Conservation (phyloP, 768 basidiomycete genomes). For the Boletellus sp. region DNA sequence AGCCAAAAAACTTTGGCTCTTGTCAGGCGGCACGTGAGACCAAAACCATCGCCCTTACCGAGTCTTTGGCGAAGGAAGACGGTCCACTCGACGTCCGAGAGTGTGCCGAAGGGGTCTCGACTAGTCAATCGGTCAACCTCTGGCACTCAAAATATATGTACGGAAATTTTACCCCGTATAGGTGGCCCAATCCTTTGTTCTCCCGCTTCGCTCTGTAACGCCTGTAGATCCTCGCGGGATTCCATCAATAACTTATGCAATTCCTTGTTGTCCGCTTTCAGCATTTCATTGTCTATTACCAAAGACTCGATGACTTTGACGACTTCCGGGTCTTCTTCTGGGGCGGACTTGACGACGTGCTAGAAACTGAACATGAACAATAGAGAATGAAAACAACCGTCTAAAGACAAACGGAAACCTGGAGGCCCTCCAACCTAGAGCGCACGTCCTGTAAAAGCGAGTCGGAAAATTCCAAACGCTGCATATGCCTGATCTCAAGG, state of each 20-base stretch:
- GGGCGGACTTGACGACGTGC: conserved; percentile 38
- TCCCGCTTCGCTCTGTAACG: conserved; percentile 69
- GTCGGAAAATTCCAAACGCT: conserved; percentile 64
- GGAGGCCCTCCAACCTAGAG: conserved; percentile 56
- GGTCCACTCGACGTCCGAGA: conserved; percentile 43
- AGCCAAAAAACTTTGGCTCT: conserved; percentile 20
- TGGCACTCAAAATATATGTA: background rate
- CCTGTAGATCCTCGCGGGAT: conserved; percentile 70
- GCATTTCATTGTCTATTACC: conserved; percentile 77
- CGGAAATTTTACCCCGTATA: conserved; percentile 38
- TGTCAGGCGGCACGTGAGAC: conserved; percentile 26
- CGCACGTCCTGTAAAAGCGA: conserved; percentile 64
- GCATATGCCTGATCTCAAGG: conserved; percentile 56
- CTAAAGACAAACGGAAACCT: conserved; percentile 46
- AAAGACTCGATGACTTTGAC: conserved; percentile 75
- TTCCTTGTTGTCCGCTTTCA: conserved; percentile 81
- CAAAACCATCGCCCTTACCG: conserved; percentile 35
- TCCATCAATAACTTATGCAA: conserved; percentile 70
- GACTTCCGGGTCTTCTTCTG: conserved; percentile 53
- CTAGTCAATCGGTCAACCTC: conserved; percentile 17
- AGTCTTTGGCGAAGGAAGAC: conserved; percentile 42
- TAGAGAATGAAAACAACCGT: background rate
- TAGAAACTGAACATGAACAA: conserved; percentile 22
- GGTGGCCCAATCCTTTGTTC: conserved; percentile 56
- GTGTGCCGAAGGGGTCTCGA: conserved; percentile 36